Evolutionary conservation across 2,329 filamentous ascomycete genomes (phyloP), one percentile per base, ranked within the genome.

Genomic region (Fusarium sp.): DNA sequence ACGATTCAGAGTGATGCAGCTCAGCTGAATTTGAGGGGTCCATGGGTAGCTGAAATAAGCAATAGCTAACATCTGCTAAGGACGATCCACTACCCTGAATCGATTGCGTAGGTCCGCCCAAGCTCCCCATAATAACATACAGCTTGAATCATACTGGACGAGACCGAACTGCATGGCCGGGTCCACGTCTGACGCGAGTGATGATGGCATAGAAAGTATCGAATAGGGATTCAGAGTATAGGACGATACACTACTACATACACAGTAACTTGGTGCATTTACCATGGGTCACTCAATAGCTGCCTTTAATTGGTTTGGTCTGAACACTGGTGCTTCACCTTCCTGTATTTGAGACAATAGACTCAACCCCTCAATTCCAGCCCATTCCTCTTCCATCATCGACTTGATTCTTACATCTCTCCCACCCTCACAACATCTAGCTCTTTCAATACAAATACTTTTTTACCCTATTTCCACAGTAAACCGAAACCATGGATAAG

Each of bases 401-500:
- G 27, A 66, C 56, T 55, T 59, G 29, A 51, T 46, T 45, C 54
- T 56, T 45, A 43, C 49, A 44, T 42, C 44, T 57, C 32, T n/a
- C 34, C 18, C 10, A n/a, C 40, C 46, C 32, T 34, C 34, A 15
- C 29, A 52, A 18, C n/a, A 43, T 18, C n/a, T 8, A 15, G 44
- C 32, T 32, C 34, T 12, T 43, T 38, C 34, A 49, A 55, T 15
- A 29, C 44, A 49, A 27, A 42, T 29, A 14, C 8, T 16, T n/a
- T n/a, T 40, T 44, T 20, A 11, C 34, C 18, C 22, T 25, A 8
- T 24, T 24, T 29, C 27, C 18, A 30, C 25, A 18, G 8, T 22
- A 65, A 56, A 30, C 27, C 59, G 44, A 50, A 70, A 77, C 29
- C 52, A 83, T 83, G 81, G 80, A 83, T 44, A 80, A 78, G 59